phyloP scores from a whole-genome alignment of 2,329 filamentous ascomycete genomes.

The Aspergillus bombycis region DNA sequence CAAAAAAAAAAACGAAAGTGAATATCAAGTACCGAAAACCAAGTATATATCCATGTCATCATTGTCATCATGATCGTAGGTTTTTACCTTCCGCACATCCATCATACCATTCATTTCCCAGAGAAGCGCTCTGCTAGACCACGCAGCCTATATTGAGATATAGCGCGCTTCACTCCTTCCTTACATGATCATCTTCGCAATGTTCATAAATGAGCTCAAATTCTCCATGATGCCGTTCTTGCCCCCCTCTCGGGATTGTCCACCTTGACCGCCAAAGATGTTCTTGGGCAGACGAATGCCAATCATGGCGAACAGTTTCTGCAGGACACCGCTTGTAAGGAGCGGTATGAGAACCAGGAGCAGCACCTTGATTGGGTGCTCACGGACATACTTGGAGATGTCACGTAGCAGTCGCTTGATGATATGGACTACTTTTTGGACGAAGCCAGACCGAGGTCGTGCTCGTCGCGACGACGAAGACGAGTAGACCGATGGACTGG shows the following conservation, averaged over 20 bases:
- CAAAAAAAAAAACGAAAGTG: not conserved
- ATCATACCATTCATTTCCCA: not conserved
- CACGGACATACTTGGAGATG: conserved; percentile 77
- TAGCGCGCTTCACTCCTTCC: too few relatives aligned
- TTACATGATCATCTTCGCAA: conserved; percentile 43
- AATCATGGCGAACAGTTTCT: conserved; percentile 75
- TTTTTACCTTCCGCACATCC: conserved; percentile 11
- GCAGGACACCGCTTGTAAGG: conserved; percentile 79
- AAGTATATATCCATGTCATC: conserved; percentile 21
- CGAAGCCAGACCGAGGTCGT: conserved; percentile 74
- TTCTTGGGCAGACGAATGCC: conserved; percentile 73
- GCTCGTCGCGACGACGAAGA: conserved; percentile 77
- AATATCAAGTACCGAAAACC: conserved; percentile 13
- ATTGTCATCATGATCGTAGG: conserved; percentile 23
- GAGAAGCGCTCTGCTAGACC: not conserved
- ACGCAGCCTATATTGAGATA: not conserved
- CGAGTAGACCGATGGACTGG: conserved; percentile 53
- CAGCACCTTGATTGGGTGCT: conserved; percentile 85
- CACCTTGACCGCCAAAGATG: conserved; percentile 49
- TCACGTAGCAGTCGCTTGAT: conserved; percentile 79
- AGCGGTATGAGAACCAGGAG: conserved; percentile 85
- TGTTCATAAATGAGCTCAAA: conserved; percentile 35
- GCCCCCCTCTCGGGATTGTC: conserved; percentile 29
- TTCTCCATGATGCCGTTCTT: conserved; percentile 36
- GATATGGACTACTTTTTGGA: conserved; percentile 72